phyloP scores from a whole-genome alignment of 495 filamentous ascomycete genomes.

The Trichoderma reesei region DNA sequence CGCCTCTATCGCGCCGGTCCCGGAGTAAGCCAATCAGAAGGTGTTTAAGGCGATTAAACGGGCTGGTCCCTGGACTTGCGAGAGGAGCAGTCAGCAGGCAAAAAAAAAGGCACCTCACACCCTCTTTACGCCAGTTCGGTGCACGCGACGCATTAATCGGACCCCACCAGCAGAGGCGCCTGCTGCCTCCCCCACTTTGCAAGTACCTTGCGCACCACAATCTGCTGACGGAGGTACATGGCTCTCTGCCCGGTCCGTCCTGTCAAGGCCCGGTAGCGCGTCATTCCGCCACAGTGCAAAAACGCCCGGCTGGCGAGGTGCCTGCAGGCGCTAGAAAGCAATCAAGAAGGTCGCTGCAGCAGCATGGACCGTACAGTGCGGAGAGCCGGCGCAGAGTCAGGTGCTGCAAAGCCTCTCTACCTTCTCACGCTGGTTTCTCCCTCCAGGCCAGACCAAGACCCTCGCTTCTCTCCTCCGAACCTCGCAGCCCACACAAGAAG shows the following conservation, averaged over 20 bases:
- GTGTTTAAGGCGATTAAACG: too few relatives aligned
- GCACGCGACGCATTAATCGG: slow-evolving; percentile 3
- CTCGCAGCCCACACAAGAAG: slow-evolving; percentile 1
- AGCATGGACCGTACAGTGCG: too few relatives aligned
- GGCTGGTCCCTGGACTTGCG: too few relatives aligned
- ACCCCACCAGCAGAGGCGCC: background rate
- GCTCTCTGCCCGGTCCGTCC: too few relatives aligned
- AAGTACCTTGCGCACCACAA: background rate
- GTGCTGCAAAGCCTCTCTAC: background rate
- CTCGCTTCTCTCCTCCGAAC: slow-evolving; percentile 7
- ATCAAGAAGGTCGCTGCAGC: too few relatives aligned
- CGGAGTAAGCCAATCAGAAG: too few relatives aligned
- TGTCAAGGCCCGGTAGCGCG: slow-evolving; percentile 6
- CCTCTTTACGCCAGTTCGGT: background rate
- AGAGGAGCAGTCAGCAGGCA: background rate
- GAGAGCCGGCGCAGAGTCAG: background rate
- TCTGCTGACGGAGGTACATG: background rate
- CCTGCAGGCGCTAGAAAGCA: too few relatives aligned
- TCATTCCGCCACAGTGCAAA: background rate
- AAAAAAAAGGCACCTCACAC: background rate
- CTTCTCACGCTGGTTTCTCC: background rate
- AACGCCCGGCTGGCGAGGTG: too few relatives aligned
- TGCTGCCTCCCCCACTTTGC: background rate
- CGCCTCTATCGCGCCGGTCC: too few relatives aligned
- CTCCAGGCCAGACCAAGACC: background rate